Evolutionary conservation across 1,284 basidiomycete genomes (phyloP), one percentile per base, ranked within the genome.

Genomic region (Microbotryum intermedium): DNA sequence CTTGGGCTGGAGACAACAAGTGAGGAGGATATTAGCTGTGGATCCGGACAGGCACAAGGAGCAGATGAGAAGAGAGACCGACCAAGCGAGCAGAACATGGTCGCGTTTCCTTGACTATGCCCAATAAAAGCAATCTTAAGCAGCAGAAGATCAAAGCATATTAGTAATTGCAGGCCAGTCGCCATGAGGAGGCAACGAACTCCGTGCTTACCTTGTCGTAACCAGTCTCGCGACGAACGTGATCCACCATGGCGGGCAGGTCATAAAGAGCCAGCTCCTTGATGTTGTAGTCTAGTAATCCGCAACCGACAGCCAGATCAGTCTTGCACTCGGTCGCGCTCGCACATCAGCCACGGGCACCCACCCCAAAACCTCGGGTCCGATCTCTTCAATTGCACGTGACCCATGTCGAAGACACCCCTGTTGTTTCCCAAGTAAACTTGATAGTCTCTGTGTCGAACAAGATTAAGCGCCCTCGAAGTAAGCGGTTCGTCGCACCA

Each of bases 381-480:
- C 56, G 73, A 74, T 25, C 80, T 71, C 23, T 72, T 74, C 60
- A 79, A 77, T 47, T 70, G 76, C 21, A 76, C 70, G 68, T 84
- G 82, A 9, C 82, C 82, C 81, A 83, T 83, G 62, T 80, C 79
- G 66, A 83, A 83, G 2, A 83, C 79, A 26, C 80, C 81, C 26
- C 82, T 74, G 16, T 78, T 82, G 71, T 84, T 84, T 39, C 82
- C 81, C 10, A 83, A 74, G 67, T 81, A 83, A n/a, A 83, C 81
- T 65, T 82, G 80, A 69, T 83, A 83, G 23, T 76, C 76, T 4
- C 77, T 72, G 49, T n/a, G 49, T 13, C 23, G 16, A 29, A 28
- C 10, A 39, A 23, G 26, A 3, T 25, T 49, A 16, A n/a, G n/a
- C n/a, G n/a, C n/a, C n/a, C n/a, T n/a, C n/a, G n/a, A n/a, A n/a